A percentile compares a stretch with the other conserved stretches of the same genome.
phyloP scores from a whole-genome alignment of 2,329 filamentous ascomycete species.

The Aspergillus amoenus region DNA sequence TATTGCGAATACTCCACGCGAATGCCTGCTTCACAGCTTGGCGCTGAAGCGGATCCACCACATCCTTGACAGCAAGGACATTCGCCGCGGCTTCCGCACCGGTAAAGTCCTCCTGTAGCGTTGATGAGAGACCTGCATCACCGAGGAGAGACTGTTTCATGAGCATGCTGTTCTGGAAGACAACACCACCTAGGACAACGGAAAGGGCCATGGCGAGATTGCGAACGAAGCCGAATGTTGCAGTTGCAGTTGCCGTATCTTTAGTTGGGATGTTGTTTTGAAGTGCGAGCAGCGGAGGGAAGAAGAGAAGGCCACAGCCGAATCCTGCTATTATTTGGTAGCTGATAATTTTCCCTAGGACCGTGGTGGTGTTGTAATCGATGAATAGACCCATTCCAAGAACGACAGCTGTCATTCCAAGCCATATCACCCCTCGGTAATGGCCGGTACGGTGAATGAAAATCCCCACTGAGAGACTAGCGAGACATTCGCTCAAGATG shows the following conservation, averaged over 20 bases:
- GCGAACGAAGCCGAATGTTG: conserved; percentile 57
- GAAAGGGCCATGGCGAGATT: conserved; percentile 68
- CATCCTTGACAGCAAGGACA: conserved; percentile 42
- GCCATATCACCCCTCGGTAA: conserved; percentile 49
- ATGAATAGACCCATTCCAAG: conserved; percentile 52
- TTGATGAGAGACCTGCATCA: conserved; percentile 47
- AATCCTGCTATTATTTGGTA: conserved; percentile 53
- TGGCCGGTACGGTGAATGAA: conserved; percentile 52
- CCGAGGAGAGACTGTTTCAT: conserved; percentile 38
- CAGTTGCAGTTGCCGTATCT: conserved; percentile 53
- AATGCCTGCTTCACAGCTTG: conserved; percentile 47
- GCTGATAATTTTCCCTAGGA: conserved; percentile 44
- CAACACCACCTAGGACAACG: conserved; percentile 72
- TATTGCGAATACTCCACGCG: conserved; percentile 48
- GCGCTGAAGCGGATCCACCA: conserved; percentile 40
- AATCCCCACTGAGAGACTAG: conserved; percentile 48
- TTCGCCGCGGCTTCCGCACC: conserved; percentile 49
- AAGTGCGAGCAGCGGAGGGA: conserved; percentile 56
- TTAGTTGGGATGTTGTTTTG: conserved; percentile 53
- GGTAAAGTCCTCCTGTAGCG: conserved; percentile 30
- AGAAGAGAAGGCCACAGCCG: conserved; percentile 54
- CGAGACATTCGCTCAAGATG: conserved; percentile 47
- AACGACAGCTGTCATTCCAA: conserved; percentile 43
- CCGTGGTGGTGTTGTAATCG: conserved; percentile 35
- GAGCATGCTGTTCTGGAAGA: conserved; percentile 66